Evolutionary conservation across 305 asterid genomes (phyloP), one percentile per base, ranked within the genome.

Genomic region (Plantago rigida): DNA sequence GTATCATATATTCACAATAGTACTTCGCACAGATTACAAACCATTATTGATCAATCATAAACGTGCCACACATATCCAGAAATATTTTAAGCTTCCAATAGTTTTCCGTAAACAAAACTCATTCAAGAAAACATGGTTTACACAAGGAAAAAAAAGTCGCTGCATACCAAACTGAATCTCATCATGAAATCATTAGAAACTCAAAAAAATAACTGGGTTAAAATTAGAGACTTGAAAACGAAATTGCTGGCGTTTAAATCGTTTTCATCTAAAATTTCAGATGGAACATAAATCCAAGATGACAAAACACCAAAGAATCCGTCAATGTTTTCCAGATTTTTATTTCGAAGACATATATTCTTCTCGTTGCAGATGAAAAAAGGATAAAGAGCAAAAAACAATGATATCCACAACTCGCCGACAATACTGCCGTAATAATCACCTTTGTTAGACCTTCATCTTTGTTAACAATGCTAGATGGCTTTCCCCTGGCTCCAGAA

Each of bases 361-460:
- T 28, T 56, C 46, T 44, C 51, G 28, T 22, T 45, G 60, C 57
- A 47, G 46, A 60, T 2, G 47, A 59, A 15, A 31, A 48, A n/a
- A 48, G 45, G n/a, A 26, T 19, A 49, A 54, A 48, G 67, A 66
- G 46, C 34, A 5, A 8, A 65, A 65, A 13, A 39, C 22, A 13
- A 7, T 14, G 36, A 41, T 49, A 11, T 3, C 52, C n/a, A 29
- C 3, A 53, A 5, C 5, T 28, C 56, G 11, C 19, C 62, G 56
- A 41, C 13, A 22, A 51, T 13, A 49, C 56, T 42, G 51, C 17
- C 26, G 28, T 52, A 52, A 46, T 44, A 26, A 59, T 63, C 77
- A 92, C 97, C 92, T 92, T 81, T 69, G 69, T 64, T 59, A 92
- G 66, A 36, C 96, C 83, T 65, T 85, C 97, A 69, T 92, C 99